These are phyloP conservation scores for Fusarium sp. DNA, from an alignment of 2,329 filamentous ascomycete species.

Conservation along the genomic window DNA sequence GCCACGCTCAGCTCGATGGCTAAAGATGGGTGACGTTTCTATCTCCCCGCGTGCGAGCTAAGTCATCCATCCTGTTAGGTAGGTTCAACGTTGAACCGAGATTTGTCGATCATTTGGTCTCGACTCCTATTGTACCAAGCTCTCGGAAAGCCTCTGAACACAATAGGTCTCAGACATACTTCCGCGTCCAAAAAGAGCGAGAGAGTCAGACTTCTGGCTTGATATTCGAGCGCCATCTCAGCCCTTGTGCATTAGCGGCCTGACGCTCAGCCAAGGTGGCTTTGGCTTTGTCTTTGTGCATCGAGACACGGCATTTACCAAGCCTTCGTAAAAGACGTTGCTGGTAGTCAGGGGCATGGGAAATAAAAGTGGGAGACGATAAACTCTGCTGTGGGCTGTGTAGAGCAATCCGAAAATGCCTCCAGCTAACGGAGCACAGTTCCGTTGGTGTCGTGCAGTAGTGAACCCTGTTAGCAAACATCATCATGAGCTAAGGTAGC, in stretches of 20 bases:
- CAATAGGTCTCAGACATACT: background rate
- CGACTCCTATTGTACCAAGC: background rate
- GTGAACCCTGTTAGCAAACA: constrained; percentile 3
- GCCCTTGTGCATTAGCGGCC: constrained; percentile 4
- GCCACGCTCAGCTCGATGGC: background rate
- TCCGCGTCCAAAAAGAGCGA: background rate
- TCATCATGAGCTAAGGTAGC: background rate
- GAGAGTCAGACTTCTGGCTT: background rate
- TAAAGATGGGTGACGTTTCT: background rate
- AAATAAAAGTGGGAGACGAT: background rate
- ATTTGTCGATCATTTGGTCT: background rate
- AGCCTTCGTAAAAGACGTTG: background rate
- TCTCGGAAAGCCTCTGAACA: background rate
- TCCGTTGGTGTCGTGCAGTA: background rate
- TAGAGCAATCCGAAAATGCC: background rate
- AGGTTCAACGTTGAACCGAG: background rate
- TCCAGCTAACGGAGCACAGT: background rate
- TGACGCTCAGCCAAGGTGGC: background rate
- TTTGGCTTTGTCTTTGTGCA: background rate
- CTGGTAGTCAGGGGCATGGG: constrained; percentile 10
- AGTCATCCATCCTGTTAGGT: background rate
- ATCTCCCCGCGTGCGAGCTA: background rate
- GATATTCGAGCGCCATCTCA: background rate
- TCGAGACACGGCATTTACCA: background rate
- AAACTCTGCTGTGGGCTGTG: background rate